phyloP scores from a whole-genome alignment of 176 grass and related monocot species.

The Oryza rufipogon region DNA sequence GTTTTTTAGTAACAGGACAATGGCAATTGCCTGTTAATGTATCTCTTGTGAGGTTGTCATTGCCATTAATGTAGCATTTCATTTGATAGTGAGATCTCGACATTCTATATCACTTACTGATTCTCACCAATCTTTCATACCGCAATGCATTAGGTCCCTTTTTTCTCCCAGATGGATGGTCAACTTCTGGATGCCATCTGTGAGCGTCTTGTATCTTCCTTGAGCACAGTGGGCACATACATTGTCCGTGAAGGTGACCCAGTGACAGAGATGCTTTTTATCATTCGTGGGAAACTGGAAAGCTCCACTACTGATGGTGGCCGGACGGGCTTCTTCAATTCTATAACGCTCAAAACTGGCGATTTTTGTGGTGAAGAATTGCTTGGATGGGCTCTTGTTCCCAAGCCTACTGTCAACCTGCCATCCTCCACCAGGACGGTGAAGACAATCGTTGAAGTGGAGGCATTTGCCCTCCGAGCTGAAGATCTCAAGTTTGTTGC shows the following conservation, averaged over 20 bases:
- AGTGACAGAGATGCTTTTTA: conserved; percentile 95
- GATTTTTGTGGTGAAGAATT: conserved; percentile 94
- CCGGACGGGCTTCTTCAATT: conserved; percentile 92
- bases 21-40: neutral
- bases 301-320: conserved; percentile 96
- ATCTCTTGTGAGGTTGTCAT: neutral
- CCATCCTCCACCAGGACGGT: conserved; percentile 82
- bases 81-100: neutral
- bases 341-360: conserved; percentile 66
- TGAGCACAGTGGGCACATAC: conserved; percentile 88
- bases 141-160: conserved; percentile 61
- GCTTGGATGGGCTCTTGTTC: conserved; percentile 83
- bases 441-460: conserved; percentile 77
- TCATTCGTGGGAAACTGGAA: conserved; percentile 89
- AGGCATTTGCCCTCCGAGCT: conserved; percentile 80
- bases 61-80: neutral
- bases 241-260: conserved; percentile 95
- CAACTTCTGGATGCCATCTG: conserved; percentile 92
- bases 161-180: conserved; percentile 92
- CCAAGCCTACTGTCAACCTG: conserved; percentile 72
- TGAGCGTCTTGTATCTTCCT: conserved; percentile 80
- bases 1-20: neutral
- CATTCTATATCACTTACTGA: neutral
- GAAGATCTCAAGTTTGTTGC: conserved; percentile 93
- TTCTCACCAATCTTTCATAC: neutral